phyloP scores from a whole-genome alignment of 2,329 filamentous ascomycete species.

The Byssochlamys sp. region DNA sequence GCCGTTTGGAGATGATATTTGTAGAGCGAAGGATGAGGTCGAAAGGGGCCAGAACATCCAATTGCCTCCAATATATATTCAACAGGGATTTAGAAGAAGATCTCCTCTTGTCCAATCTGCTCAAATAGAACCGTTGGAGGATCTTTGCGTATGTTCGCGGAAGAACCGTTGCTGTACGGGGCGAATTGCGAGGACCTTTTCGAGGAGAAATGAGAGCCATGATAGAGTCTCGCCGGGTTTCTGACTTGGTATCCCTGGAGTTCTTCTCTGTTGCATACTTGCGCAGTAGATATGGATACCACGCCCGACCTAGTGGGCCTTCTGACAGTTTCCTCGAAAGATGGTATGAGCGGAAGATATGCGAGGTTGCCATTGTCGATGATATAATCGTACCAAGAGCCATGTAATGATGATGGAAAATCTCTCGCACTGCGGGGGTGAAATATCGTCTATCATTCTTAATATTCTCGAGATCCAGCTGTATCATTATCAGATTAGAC shows the following conservation, averaged over 20 bases:
- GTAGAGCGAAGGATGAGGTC: slow-evolving; percentile 3
- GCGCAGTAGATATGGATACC: not conserved
- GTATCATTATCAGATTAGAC: not conserved
- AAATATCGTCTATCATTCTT: not conserved
- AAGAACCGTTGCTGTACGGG: not conserved
- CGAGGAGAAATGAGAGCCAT: not conserved
- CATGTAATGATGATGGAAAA: not conserved
- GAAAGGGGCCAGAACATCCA: slow-evolving; percentile 19
- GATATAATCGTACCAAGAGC: not conserved
- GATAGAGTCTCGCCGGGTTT: not conserved
- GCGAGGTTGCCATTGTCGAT: not conserved
- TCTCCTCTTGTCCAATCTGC: not conserved
- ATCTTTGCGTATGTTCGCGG: not conserved
- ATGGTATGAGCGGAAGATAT: not conserved
- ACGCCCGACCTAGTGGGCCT: not conserved
- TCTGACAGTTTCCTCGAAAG: not conserved
- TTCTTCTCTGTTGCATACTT: not conserved
- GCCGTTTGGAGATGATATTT: not conserved
- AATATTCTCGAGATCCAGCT: not conserved
- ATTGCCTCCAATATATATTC: slow-evolving; percentile 18
- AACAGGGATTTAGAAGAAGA: slow-evolving; percentile 3
- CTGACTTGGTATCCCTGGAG: not conserved
- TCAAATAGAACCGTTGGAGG: slow-evolving; percentile 3
- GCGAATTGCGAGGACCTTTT: not conserved
- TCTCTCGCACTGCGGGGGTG: not conserved